phyloP scores from a whole-genome alignment of 345 rosid genomes.

The Trapa incisa region DNA sequence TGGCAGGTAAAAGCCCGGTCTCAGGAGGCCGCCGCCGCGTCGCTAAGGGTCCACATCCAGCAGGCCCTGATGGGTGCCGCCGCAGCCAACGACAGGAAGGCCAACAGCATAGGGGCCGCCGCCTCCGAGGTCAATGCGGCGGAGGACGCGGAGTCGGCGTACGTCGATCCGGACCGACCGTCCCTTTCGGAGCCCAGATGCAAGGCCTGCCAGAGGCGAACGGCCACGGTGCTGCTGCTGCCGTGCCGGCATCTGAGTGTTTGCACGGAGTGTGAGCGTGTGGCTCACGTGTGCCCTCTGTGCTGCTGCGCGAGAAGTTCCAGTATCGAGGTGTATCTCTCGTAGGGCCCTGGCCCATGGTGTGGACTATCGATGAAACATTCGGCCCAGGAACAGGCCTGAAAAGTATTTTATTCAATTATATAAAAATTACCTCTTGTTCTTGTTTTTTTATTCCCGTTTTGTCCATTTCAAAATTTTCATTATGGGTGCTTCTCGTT shows the following conservation, averaged over 20 bases:
- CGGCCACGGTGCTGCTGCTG: constrained; percentile 63
- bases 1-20: constrained; percentile 83
- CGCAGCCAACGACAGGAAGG: not conserved
- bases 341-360: constrained; percentile 11
- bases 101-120: constrained; percentile 5
- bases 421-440: too few species aligned
- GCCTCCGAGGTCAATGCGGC: constrained; percentile 23
- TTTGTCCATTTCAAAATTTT: too few species aligned
- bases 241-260: constrained; percentile 86
- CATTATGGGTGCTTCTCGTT: too few species aligned
- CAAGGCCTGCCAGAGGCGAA: constrained; percentile 38
- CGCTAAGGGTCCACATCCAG: constrained; percentile 64
- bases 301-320: constrained; percentile 52
- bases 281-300: constrained; percentile 59
- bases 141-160: constrained; percentile 87
- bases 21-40: constrained; percentile 66
- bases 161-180: constrained; percentile 58
- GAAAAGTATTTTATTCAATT: too few species aligned
- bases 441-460: too few species aligned
- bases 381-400: not conserved
- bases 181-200: constrained; percentile 35
- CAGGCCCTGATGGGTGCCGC: constrained; percentile 34
- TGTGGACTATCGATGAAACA: not conserved
- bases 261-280: constrained; percentile 60
- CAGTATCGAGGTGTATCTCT: constrained; percentile 65